Base-by-base conservation (phyloP, 2,329 filamentous ascomycete species). In the Sodiomyces alkalinus region DNA sequence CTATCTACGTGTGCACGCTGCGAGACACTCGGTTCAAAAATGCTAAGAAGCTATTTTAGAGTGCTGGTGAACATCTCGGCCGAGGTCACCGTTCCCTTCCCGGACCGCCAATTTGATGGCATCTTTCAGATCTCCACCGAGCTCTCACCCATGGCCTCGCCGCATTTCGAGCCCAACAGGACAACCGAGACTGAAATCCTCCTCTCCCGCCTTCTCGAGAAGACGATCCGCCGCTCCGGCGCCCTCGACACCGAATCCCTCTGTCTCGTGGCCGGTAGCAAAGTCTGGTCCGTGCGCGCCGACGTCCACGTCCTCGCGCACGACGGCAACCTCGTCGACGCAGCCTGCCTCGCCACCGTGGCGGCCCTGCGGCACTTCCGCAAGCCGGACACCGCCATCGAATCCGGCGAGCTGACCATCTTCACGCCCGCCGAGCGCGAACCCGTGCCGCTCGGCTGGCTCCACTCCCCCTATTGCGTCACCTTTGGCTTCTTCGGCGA, bases 231-330 rank as follows among this genome's bases (percentile, higher is more conserved):
- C 22, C 77, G 90, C 34, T 93, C 86, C 2, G 80, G 80, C 41
- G 87, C 90, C 6, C 71, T 98, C 22, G 87, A 96, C 51, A 93
- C 86, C 19, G 90, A 98, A 55, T 93, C 86, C 4, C 68, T 98
- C 24, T 98, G 90, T 52, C 81, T 98, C 14, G 65, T 94, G 17
- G 85, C 90, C 8, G 86, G 82, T 6, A 66, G 80, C 34, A 93
- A 92, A 53, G 90, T 81, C 59, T 98, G 90, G 74, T 79, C 79
- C 35, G 67, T 98, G 37, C 75, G 87, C 33, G 86, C 82, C 13
- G 87, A 96, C 50, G 70, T 96, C 14, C 90, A 98, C 53, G 74
- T 96, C 26, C 67, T 96, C 25, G 78, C 83, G 28, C 82, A 86
- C 48, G 87, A 96, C 49, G 90, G 90, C 29, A 87, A 86, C 41